Conservation (phyloP, 2,329 filamentous ascomycete genomes). For the Ophiostoma triangulosporum region DNA sequence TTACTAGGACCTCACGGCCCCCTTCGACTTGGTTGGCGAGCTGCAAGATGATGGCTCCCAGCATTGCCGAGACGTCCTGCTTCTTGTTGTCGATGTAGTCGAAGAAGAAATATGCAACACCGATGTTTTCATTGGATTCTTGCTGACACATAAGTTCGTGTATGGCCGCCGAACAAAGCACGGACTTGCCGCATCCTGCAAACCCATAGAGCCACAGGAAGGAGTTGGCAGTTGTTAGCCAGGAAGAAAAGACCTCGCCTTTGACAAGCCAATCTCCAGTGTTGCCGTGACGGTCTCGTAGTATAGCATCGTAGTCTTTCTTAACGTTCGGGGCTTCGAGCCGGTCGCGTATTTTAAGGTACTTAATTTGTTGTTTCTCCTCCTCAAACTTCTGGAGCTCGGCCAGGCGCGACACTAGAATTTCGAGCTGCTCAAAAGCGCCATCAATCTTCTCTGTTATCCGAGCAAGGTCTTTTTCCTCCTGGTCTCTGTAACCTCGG, state of each 20-base stretch:
- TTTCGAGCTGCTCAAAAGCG: too few species aligned
- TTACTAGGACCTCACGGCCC: slow-evolving; percentile 12
- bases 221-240: slow-evolving; percentile 18
- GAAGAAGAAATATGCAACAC: slow-evolving; percentile 27
- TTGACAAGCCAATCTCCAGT: slow-evolving; percentile 25
- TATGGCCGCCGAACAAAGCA: slow-evolving; percentile 25
- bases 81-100: slow-evolving; percentile 24
- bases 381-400: too few species aligned
- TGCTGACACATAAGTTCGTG: slow-evolving; percentile 17
- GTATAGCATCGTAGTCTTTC: background rate
- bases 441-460: too few species aligned
- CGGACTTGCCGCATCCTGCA: slow-evolving; percentile 27
- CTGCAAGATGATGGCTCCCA: slow-evolving; percentile 23
- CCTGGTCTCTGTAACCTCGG: too few species aligned
- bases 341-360: background rate
- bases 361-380: too few species aligned
- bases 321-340: background rate
- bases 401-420: too few species aligned
- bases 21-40: slow-evolving; percentile 18
- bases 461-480: too few species aligned
- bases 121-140: slow-evolving; percentile 13
- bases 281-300: background rate
- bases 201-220: slow-evolving; percentile 28
- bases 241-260: slow-evolving; percentile 16
- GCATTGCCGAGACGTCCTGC: slow-evolving; percentile 19